These are phyloP conservation scores for Metarhizium album DNA, from an alignment of 2,329 filamentous ascomycete species.

Conservation along the genomic window DNA sequence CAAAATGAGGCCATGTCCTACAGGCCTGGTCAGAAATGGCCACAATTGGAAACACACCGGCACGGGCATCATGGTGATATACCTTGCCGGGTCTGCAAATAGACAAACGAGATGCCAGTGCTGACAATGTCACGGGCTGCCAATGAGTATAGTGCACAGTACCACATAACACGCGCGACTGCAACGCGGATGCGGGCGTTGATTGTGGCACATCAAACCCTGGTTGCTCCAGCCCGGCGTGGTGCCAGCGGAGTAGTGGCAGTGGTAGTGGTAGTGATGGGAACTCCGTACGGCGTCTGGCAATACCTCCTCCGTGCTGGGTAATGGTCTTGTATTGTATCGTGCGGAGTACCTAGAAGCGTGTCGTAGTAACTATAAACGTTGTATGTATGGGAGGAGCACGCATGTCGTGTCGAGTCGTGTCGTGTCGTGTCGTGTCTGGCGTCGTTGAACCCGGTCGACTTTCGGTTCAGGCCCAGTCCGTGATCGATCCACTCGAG, in stretches of 20 bases:
- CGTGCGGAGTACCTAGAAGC: no score
- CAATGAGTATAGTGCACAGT: background rate
- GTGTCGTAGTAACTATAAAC: no score
- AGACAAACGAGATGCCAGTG: background rate
- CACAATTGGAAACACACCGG: background rate
- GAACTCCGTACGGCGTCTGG: no score
- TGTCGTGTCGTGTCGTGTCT: background rate
- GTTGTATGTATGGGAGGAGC: no score
- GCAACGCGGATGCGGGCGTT: background rate
- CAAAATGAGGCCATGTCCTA: background rate
- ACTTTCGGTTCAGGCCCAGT: background rate
- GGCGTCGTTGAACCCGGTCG: constrained; percentile 2
- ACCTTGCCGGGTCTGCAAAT: background rate
- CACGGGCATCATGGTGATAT: background rate
- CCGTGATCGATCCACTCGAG: background rate
- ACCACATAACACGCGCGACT: background rate
- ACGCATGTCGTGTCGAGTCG: no score
- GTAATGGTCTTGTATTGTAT: background rate
- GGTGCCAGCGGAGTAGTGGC: background rate
- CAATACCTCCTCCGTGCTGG: background rate
- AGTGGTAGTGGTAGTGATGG: no score
- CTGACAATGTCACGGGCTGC: background rate
- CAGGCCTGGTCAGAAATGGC: background rate
- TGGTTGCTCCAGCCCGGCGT: background rate
- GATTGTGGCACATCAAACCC: background rate